Percentiles rank a stretch among this genome's conserved stretches.
These are phyloP conservation scores for Yarrowia sp. DNA, from an alignment of 805 yeast genomes.

Conservation along the genomic window DNA sequence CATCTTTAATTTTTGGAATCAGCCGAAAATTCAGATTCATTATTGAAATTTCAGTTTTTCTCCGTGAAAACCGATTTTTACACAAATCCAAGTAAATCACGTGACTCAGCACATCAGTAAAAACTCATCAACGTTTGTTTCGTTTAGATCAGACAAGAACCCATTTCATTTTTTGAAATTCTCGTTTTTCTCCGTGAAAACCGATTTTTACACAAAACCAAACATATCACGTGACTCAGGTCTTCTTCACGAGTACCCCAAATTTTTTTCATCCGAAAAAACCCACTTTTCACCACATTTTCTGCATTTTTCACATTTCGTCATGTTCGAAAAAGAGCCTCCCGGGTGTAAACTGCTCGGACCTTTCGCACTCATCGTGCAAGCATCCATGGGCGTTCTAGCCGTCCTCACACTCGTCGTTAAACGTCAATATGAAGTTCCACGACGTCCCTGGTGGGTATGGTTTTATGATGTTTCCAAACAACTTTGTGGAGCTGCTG, in stretches of 20 bases:
- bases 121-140: too few relatives aligned
- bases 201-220: not conserved
- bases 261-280: not conserved
- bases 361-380: slow-evolving; percentile 80
- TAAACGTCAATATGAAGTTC: slow-evolving; percentile 76
- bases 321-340: slow-evolving; percentile 1
- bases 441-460: slow-evolving; percentile 81
- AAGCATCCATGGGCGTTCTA: slow-evolving; percentile 68
- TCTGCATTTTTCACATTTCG: not conserved
- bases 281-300: too few relatives aligned
- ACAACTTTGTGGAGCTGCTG: slow-evolving; percentile 83
- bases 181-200: too few relatives aligned
- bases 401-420: slow-evolving; percentile 71
- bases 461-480: slow-evolving; percentile 91
- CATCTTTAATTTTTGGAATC: too few relatives aligned
- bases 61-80: too few relatives aligned
- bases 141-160: too few relatives aligned
- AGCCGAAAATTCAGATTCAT: too few relatives aligned
- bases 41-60: too few relatives aligned
- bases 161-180: too few relatives aligned
- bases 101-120: too few relatives aligned
- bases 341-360: slow-evolving; percentile 65
- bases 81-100: too few relatives aligned
- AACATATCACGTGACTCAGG: not conserved
- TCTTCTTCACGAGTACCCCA: not conserved